phyloP scores from a whole-genome alignment of 345 rosid species.

The Syzygium jambos region DNA sequence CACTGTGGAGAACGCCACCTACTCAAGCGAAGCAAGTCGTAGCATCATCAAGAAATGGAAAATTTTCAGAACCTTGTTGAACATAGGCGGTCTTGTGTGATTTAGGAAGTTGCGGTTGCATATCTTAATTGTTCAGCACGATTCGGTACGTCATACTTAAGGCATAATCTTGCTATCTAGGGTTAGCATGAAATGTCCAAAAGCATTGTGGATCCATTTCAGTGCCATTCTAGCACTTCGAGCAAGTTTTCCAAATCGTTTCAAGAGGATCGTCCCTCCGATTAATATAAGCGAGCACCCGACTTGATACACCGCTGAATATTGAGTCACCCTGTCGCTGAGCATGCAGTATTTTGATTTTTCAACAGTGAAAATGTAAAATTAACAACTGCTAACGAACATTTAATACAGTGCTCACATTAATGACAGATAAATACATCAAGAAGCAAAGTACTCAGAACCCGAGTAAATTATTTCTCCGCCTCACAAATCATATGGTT shows the following conservation, averaged over 20 bases:
- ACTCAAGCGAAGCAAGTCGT: neutral
- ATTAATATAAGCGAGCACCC: neutral
- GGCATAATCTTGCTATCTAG: neutral
- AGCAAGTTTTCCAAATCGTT: neutral
- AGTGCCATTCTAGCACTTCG: neutral
- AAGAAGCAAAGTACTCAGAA: neutral
- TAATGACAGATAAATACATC: neutral
- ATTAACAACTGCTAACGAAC: neutral
- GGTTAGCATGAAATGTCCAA: neutral
- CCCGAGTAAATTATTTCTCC: neutral
- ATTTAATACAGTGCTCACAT: neutral
- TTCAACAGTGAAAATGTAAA: neutral
- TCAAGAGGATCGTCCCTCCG: neutral
- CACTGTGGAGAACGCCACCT: neutral
- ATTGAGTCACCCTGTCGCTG: neutral
- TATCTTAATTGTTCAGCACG: neutral
- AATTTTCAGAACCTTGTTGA: neutral
- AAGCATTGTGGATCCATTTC: neutral
- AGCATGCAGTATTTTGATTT: neutral
- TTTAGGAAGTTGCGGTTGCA: neutral
- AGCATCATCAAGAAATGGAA: neutral
- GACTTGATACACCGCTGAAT: neutral
- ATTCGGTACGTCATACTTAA: neutral
- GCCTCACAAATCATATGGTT: conserved; percentile 61
- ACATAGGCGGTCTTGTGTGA: neutral